These are phyloP conservation scores for Alternaria infectoria DNA, from an alignment of 2,329 filamentous ascomycete species.

Conservation along the genomic window DNA sequence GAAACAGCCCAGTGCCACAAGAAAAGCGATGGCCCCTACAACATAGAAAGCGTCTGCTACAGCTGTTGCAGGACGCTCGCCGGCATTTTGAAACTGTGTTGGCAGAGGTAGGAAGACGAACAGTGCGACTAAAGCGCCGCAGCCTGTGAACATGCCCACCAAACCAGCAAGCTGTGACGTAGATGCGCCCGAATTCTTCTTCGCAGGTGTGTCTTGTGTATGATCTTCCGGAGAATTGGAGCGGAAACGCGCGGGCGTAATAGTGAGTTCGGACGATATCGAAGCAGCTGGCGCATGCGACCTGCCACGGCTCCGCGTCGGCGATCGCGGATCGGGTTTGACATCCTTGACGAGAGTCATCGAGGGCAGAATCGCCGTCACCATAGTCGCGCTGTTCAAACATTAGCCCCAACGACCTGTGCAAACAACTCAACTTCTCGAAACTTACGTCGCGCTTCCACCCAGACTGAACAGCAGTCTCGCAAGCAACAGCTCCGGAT, in stretches of 20 bases:
- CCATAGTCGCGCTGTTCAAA: constrained; percentile 75
- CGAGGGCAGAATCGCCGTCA: constrained; percentile 87
- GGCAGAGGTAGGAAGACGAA: constrained; percentile 85
- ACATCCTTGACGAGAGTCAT: constrained; percentile 56
- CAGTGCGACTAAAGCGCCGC: constrained; percentile 86
- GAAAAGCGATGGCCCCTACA: constrained; percentile 74
- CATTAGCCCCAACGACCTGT: constrained; percentile 16
- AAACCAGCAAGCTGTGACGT: constrained; percentile 78
- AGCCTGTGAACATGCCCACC: constrained; percentile 91
- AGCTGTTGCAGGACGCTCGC: constrained; percentile 74
- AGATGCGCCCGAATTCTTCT: constrained; percentile 45
- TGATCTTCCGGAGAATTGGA: constrained; percentile 36
- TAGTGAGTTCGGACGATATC: constrained; percentile 75
- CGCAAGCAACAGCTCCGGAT: constrained; percentile 84
- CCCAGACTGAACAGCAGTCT: constrained; percentile 88
- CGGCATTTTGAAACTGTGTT: constrained; percentile 74
- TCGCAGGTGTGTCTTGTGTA: constrained; percentile 10
- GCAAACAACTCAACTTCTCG: neutral
- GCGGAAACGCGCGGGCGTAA: constrained; percentile 66
- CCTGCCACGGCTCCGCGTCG: constrained; percentile 40
- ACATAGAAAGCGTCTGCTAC: constrained; percentile 88
- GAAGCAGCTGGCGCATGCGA: constrained; percentile 69
- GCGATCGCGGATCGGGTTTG: constrained; percentile 33
- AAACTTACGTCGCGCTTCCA: constrained; percentile 77
- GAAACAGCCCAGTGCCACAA: constrained; percentile 76